A percentile compares a stretch with the other conserved stretches of the same genome.
phyloP scores from a whole-genome alignment of 345 rosid genomes.

The Fremontodendron californicum region DNA sequence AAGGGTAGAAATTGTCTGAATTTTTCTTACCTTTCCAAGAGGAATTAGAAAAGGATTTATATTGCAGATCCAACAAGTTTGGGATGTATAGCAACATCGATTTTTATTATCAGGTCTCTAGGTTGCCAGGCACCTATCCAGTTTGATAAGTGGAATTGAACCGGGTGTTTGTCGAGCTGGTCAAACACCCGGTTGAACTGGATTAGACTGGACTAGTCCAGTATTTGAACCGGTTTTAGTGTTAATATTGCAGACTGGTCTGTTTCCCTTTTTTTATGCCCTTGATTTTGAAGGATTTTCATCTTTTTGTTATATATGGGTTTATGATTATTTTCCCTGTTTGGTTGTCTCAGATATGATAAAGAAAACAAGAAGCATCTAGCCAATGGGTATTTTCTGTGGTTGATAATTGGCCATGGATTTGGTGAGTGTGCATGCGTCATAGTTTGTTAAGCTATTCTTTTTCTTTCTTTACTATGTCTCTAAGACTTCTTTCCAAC shows the following conservation, averaged over 20 bases:
- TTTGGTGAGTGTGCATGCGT: conserved; percentile 30
- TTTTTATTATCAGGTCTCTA: background rate
- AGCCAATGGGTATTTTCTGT: conserved; percentile 58
- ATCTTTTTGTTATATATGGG: background rate
- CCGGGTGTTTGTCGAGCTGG: background rate
- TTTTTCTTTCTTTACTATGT: background rate
- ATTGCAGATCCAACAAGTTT: background rate
- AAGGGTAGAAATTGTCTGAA: background rate
- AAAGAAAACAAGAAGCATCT: conserved; percentile 47
- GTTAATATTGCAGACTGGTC: no score
- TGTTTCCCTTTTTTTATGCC: background rate
- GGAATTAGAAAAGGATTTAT: background rate
- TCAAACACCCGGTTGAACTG: background rate
- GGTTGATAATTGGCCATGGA: no score
- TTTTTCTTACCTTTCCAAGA: background rate
- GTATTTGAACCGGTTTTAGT: no score
- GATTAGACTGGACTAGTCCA: no score
- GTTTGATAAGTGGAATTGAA: background rate
- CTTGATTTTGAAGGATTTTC: conserved; percentile 2
- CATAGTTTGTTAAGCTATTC: background rate
- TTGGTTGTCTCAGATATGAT: no score
- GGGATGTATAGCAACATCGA: background rate
- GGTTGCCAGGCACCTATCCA: background rate
- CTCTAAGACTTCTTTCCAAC: no score
- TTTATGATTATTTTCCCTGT: no score